Evolutionary conservation across 306 rosid genomes (phyloP), one percentile per base, ranked within the genome.

Genomic region (Cajanus cajan): DNA sequence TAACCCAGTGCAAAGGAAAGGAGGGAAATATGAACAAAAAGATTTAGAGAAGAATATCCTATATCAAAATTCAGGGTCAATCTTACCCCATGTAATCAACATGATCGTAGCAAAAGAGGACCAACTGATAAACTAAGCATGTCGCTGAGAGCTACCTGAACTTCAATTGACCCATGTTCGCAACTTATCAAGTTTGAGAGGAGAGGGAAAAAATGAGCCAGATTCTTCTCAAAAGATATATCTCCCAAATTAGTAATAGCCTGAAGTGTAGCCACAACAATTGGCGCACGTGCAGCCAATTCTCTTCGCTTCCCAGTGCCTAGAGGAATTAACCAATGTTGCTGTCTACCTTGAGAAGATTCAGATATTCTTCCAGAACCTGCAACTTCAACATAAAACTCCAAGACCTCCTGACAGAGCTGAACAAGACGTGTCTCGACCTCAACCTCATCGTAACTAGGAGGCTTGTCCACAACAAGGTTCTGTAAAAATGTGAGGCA

Each of bases 291-390:
- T 28, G 92, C 89, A 25, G 96, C 96, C 78, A 96, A 77, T 68
- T 96, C 99, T 84, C 98, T 87, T 54, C 97, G 88, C 83, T 89
- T 92, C 76, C 98, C 99, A 47, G 99, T 88, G 25, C 98, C 99
- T 6, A 92, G 88, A 33, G 98, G 99, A 83, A 96, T 85, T 18
- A 85, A 71, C 96, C 97, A 96, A 45, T 83, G 96, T 69, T 86
- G 86, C 28, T 89, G 86, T 41, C 77, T 64, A 33, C 90, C 86
- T 43, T 0, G 44, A 54, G 97, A 93, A 34, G 93, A 83, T 85
- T 91, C 97, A 33, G 89, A 78, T 52, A 68, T 58, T 71, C 15
- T 79, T 68, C 90, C 89, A 61, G 86, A 82, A 40, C 80, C 50
- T 25, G 98, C 88, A 71, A 90, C 90, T 83, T 93, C 92, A 54